Percentiles rank a stretch among this genome's conserved stretches.
phyloP scores from a whole-genome alignment of 805 yeast species.

The Candida khao-thaluensis region DNA sequence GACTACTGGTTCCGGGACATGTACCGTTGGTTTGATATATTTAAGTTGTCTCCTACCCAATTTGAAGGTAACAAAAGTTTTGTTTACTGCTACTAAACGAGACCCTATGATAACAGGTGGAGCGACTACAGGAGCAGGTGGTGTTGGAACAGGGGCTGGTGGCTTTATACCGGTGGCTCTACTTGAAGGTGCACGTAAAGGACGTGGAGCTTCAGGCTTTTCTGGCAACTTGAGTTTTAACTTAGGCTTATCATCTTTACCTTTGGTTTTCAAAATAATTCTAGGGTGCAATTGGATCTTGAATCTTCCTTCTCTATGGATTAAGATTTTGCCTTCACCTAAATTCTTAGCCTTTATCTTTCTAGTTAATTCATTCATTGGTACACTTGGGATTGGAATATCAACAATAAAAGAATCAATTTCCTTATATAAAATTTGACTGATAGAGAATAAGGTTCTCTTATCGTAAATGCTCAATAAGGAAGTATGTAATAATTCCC shows the following conservation, averaged over 20 bases:
- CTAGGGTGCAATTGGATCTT: slow-evolving; percentile 47
- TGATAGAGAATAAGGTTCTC: slow-evolving; percentile 60
- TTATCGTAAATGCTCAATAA: slow-evolving; percentile 57
- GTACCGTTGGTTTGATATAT: no score
- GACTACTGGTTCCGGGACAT: no score
- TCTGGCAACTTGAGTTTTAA: slow-evolving; percentile 13
- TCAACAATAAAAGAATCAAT: slow-evolving; percentile 59
- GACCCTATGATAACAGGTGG: not conserved
- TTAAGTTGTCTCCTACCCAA: slow-evolving; percentile 1
- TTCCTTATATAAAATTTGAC: slow-evolving; percentile 65
- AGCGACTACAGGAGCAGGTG: not conserved
- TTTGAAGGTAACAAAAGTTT: slow-evolving; percentile 1
- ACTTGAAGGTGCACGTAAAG: slow-evolving; percentile 7
- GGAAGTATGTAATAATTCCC: slow-evolving; percentile 69
- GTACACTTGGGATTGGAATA: slow-evolving; percentile 63
- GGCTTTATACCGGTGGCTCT: slow-evolving; percentile 4
- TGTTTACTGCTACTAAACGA: slow-evolving; percentile 2
- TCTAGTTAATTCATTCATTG: slow-evolving; percentile 42
- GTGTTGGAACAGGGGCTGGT: slow-evolving; percentile 1
- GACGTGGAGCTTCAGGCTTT: slow-evolving; percentile 1
- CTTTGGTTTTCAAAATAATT: slow-evolving; percentile 10
- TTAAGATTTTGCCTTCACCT: slow-evolving; percentile 53
- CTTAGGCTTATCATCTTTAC: slow-evolving; percentile 12
- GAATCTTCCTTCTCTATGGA: slow-evolving; percentile 61
- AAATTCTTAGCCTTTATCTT: slow-evolving; percentile 58